Evolutionary conservation across 2,329 filamentous ascomycete genomes (phyloP).

Genomic region (Nemania sp.): DNA sequence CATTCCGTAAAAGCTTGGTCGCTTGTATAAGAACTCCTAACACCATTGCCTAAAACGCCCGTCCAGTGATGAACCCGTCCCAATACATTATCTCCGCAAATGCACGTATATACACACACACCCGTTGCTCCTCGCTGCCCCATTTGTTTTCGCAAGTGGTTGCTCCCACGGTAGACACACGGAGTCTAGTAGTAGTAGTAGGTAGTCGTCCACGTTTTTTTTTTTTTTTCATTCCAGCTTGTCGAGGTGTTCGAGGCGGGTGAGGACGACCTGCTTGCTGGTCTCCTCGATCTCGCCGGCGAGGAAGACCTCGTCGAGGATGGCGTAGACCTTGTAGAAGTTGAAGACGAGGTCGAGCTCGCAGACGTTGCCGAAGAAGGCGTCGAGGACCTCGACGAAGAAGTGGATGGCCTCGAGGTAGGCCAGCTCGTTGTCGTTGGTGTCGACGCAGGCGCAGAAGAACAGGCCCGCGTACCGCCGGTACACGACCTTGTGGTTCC

Average conservation of each 20-base stretch:
- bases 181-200: no score
- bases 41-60: slow-evolving; percentile 20
- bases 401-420: slow-evolving; percentile 98
- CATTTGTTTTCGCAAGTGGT: no score
- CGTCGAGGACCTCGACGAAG: slow-evolving; percentile 97
- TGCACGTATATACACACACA: background rate
- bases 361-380: slow-evolving; percentile 99
- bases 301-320: slow-evolving; percentile 96
- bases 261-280: slow-evolving; percentile 96
- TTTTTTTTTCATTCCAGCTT: slow-evolving; percentile 75
- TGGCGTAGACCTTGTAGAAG: slow-evolving; percentile 91
- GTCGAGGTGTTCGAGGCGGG: slow-evolving; percentile 90
- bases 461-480: slow-evolving; percentile 96
- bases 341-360: slow-evolving; percentile 90
- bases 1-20: slow-evolving; percentile 3
- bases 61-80: slow-evolving; percentile 1
- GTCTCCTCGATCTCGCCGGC: slow-evolving; percentile 99
- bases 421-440: slow-evolving; percentile 97
- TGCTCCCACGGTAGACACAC: no score
- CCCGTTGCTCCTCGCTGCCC: background rate
- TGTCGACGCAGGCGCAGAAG: slow-evolving; percentile 99
- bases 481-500: slow-evolving; percentile 95
- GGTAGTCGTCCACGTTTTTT: background rate
- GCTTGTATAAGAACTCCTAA: slow-evolving; percentile 12
- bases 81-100: background rate